phyloP scores from a whole-genome alignment of 345 rosid species.

The Heritiera fomes region DNA sequence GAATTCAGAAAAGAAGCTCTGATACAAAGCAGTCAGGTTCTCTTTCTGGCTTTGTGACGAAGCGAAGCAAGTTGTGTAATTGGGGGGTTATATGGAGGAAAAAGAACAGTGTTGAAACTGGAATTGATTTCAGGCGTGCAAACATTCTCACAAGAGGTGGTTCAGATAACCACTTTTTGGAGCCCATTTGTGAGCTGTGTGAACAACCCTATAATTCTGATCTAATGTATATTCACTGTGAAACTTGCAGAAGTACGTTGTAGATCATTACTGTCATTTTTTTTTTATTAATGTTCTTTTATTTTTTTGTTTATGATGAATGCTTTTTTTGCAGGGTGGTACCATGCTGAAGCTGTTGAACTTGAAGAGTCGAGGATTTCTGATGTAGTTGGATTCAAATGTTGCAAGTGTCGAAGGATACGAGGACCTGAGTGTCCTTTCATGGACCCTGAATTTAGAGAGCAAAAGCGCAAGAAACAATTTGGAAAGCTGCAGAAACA shows the following conservation, averaged over 20 bases:
- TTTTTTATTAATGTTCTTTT: slow-evolving; percentile 10
- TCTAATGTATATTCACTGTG: slow-evolving; percentile 77
- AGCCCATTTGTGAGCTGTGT: slow-evolving; percentile 65
- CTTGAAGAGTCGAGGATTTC: slow-evolving; percentile 65
- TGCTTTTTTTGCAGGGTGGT: slow-evolving; percentile 67
- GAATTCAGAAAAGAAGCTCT: slow-evolving; percentile 34
- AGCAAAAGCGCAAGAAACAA: slow-evolving; percentile 41
- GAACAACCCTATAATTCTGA: slow-evolving; percentile 54
- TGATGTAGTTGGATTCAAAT: slow-evolving; percentile 84
- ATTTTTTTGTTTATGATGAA: slow-evolving; percentile 5
- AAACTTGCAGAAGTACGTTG: slow-evolving; percentile 70
- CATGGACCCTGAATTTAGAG: slow-evolving; percentile 46
- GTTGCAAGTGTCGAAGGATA: slow-evolving; percentile 93
- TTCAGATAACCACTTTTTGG: slow-evolving; percentile 30
- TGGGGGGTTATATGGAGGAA: slow-evolving; percentile 94
- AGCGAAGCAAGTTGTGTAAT: slow-evolving; percentile 49
- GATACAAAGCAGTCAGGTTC: slow-evolving; percentile 46
- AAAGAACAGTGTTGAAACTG: slow-evolving; percentile 61
- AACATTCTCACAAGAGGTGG: slow-evolving; percentile 52
- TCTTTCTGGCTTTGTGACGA: slow-evolving; percentile 36
- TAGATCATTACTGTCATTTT: slow-evolving; percentile 21
- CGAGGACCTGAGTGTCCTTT: slow-evolving; percentile 80
- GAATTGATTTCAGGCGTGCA: slow-evolving; percentile 61
- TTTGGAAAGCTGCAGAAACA: slow-evolving; percentile 40
- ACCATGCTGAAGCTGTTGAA: slow-evolving; percentile 79